Evolutionary conservation across 2,329 filamentous ascomycete species (phyloP), one percentile per base, ranked within the genome.

Genomic region (Xylariaceae sp.): DNA sequence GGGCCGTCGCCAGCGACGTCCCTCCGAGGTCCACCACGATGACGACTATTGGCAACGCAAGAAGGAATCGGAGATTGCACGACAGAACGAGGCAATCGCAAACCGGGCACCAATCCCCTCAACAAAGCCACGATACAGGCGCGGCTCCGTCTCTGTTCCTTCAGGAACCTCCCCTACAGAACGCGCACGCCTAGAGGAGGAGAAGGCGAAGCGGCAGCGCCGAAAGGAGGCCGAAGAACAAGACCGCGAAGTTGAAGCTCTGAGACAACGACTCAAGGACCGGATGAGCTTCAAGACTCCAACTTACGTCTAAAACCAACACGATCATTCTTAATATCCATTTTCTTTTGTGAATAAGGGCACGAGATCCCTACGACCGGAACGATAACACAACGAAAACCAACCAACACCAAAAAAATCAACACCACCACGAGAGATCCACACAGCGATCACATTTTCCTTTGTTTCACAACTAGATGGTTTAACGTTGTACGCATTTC

Each of bases 1-100:
- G 2, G 67, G 70, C 62, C 58, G 70, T 34, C 66, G 67, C 51
- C 69, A 66, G 42, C 69, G 69, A 68, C 63, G 69, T 44, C 51
- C 61, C 37, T 67, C 66, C 60, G 67, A 34, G 2, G 2, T 67
- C 13, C 59, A 66, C 5, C 65, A 67, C 45, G 70, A 71, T 44
- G 68, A 71, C 47, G 69, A 70, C 23, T 62, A 70, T 4, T 70
- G 70, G 39, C 65, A 68, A 34, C 60, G 64, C 30, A 64, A 60
- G 37, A 64, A 73, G 2, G 68, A 68, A 35, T 62, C 66, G 7
- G 72, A 73, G 64, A 78, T 80, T 57, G 72, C 71, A 7, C 71
- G 71, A 57, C 75, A 75, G 57, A 80, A 80, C 56, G 72, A 72
- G 37, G 73, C 74, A 58, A 80, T 80, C 56, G 70, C 73, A 58